A percentile compares a stretch with the other conserved stretches of the same genome.
Conservation (phyloP, 169 alveolate species). For the Cryptosporidium sp. region DNA sequence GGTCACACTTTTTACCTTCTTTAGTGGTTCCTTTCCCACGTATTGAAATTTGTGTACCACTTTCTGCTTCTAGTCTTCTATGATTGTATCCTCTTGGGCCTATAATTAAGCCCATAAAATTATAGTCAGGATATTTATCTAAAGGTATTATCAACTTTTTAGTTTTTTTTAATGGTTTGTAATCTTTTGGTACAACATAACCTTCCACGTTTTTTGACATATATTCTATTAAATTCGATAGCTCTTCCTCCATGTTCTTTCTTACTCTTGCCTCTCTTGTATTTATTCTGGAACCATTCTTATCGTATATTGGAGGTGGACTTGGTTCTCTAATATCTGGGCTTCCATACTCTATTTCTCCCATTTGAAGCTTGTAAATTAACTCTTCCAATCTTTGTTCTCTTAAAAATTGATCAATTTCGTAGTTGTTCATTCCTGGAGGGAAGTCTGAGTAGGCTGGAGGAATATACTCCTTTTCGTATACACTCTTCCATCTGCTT, state of each 20-base stretch:
- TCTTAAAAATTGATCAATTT: constrained; percentile 89
- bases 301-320: constrained; percentile 92
- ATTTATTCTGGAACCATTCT: constrained; percentile 89
- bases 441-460: constrained; percentile 92
- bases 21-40: constrained; percentile 91
- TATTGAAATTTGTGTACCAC: constrained; percentile 90
- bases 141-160: constrained; percentile 88
- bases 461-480: constrained; percentile 88
- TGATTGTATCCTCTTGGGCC: constrained; percentile 96
- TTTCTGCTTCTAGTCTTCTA: constrained; percentile 90
- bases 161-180: constrained; percentile 88
- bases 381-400: constrained; percentile 92
- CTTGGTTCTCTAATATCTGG: constrained; percentile 92
- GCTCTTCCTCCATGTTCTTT: constrained; percentile 89
- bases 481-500: constrained; percentile 73
- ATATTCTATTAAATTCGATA: constrained; percentile 87
- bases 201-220: constrained; percentile 88
- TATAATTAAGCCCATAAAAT: constrained; percentile 93
- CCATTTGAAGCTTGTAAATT: constrained; percentile 84
- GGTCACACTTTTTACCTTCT: constrained; percentile 91
- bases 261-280: constrained; percentile 90
- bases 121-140: constrained; percentile 91
- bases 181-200: constrained; percentile 89
- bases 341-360: constrained; percentile 89
- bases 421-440: constrained; percentile 88